A percentile compares a stretch with the other conserved stretches of the same genome.
phyloP scores from a whole-genome alignment of 139 green algal genomes.

The Ulvella scutata region DNA sequence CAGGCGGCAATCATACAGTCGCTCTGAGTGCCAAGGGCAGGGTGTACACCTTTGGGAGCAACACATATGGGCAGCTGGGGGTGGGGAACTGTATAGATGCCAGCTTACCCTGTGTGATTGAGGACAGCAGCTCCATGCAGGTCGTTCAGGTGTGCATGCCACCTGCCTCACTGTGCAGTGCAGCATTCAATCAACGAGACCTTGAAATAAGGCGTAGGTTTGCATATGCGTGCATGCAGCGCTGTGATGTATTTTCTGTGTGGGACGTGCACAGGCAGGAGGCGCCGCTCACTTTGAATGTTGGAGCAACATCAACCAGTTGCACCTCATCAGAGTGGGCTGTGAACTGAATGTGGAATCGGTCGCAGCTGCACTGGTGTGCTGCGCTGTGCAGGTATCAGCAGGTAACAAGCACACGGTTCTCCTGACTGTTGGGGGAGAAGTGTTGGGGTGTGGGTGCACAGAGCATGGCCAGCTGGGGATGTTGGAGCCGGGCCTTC shows the following conservation, averaged over 20 bases:
- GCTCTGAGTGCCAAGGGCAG: conserved; percentile 17
- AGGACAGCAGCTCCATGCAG: conserved; percentile 11
- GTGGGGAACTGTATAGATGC: conserved; percentile 28
- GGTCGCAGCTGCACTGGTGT: too few species aligned
- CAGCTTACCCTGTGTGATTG: conserved; percentile 18
- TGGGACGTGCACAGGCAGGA: too few species aligned
- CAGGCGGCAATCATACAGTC: conserved; percentile 49
- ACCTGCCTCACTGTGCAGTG: too few species aligned
- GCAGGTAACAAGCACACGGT: conserved; percentile 42
- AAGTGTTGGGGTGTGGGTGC: conserved; percentile 34
- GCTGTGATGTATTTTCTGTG: too few species aligned
- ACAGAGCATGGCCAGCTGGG: conserved; percentile 34
- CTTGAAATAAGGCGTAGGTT: too few species aligned
- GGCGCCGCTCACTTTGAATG: too few species aligned
- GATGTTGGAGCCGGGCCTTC: not conserved
- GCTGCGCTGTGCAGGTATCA: conserved; percentile 11
- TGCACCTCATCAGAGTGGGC: too few species aligned
- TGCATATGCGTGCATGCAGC: too few species aligned
- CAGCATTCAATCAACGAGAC: too few species aligned
- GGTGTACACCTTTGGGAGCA: conserved; percentile 40
- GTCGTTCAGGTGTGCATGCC: conserved; percentile 29
- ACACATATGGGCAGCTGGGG: conserved; percentile 47
- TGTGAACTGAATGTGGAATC: too few species aligned
- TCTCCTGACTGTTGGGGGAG: conserved; percentile 16
- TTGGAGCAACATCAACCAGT: too few species aligned